phyloP scores from a whole-genome alignment of 225 moss, liverwort and hornwort species.

The Lunularia cruciata region DNA sequence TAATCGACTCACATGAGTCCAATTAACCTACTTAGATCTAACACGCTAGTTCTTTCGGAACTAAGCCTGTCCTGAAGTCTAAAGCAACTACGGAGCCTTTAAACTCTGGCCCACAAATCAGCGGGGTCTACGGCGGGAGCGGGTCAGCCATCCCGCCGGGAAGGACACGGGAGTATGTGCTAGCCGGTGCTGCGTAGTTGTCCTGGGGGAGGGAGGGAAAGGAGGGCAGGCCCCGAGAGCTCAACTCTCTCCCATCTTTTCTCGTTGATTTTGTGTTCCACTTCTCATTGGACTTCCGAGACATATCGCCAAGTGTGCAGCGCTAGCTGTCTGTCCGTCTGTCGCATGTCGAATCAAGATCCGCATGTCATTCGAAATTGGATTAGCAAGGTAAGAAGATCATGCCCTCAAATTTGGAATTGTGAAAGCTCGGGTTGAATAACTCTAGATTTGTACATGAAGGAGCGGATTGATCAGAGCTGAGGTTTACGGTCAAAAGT shows the following conservation, averaged over 20 bases:
- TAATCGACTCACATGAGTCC: too few relatives aligned
- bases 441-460: too few relatives aligned
- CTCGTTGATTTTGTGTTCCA: not conserved
- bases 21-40: too few relatives aligned
- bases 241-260: too few relatives aligned
- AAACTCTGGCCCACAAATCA: too few relatives aligned
- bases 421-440: not conserved
- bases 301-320: constrained; percentile 5
- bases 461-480: not conserved
- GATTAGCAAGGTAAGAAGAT: not conserved
- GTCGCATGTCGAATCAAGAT: not conserved
- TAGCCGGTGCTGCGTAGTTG: not conserved
- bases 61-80: too few relatives aligned
- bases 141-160: not conserved
- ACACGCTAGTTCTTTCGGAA: too few relatives aligned
- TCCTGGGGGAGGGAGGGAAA: not conserved
- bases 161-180: not conserved
- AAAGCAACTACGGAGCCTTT: too few relatives aligned
- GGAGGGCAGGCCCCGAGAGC: not conserved
- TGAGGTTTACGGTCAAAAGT: not conserved
- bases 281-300: not conserved
- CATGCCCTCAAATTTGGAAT: not conserved
- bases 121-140: too few relatives aligned
- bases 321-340: not conserved
- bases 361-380: not conserved